These are phyloP conservation scores for Venturia aucupariae DNA, from an alignment of 2,329 filamentous ascomycete genomes.

Conservation along the genomic window DNA sequence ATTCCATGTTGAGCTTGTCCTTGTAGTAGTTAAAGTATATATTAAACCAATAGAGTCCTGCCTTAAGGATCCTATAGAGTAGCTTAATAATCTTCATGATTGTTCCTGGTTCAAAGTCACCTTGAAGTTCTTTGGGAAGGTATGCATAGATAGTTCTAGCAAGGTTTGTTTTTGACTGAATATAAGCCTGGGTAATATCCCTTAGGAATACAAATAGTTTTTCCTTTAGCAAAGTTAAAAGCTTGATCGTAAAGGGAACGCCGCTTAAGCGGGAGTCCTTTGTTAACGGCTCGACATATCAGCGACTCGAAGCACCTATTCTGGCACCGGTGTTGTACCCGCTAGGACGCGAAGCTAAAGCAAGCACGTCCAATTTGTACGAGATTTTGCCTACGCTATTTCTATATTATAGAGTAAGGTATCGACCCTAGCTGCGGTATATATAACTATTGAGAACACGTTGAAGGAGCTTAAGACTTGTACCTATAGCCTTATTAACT, in stretches of 20 bases:
- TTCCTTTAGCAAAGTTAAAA: no score
- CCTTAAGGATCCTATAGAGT: no score
- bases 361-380: conserved; percentile 93
- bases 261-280: conserved; percentile 96
- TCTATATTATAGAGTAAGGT: conserved; percentile 86
- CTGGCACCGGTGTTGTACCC: conserved; percentile 52
- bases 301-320: conserved; percentile 25
- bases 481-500: conserved; percentile 68
- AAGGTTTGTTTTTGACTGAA: no score
- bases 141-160: no score
- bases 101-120: no score
- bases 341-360: conserved; percentile 57
- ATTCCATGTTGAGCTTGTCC: no score
- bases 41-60: no score
- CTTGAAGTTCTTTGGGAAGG: no score
- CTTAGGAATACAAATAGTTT: no score
- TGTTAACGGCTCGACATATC: conserved; percentile 89
- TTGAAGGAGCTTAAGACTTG: conserved; percentile 77
- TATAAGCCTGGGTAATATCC: no score
- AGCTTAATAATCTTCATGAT: no score
- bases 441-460: conserved; percentile 72
- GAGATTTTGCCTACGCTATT: conserved; percentile 81
- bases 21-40: no score
- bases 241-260: conserved; percentile 74
- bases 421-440: conserved; percentile 64